Percentiles rank a stretch among this genome's conserved stretches.
These are phyloP conservation scores for Talaromyces sp. DNA, from an alignment of 2,329 filamentous ascomycete genomes.

Conservation along the genomic window DNA sequence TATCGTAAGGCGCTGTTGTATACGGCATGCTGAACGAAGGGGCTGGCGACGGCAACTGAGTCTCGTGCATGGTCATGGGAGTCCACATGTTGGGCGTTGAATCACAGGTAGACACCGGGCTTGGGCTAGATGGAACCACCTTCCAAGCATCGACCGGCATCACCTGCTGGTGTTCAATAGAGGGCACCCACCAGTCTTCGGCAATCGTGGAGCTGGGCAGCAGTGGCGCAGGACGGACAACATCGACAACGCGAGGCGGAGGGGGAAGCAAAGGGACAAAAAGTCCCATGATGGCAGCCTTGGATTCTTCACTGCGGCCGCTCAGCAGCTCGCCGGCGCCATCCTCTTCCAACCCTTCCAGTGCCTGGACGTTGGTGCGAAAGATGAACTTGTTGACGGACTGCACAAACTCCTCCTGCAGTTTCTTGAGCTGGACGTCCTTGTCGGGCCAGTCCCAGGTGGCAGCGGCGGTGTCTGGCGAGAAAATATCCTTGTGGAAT, in stretches of 20 bases:
- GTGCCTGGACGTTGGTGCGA: slow-evolving; percentile 77
- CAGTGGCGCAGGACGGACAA: slow-evolving; percentile 79
- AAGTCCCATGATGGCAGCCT: slow-evolving; percentile 75
- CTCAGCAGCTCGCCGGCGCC: slow-evolving; percentile 89
- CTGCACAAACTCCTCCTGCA: slow-evolving; percentile 95
- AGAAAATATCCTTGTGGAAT: slow-evolving; percentile 95
- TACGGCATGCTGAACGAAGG: slow-evolving; percentile 76
- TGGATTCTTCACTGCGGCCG: slow-evolving; percentile 90
- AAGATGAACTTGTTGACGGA: slow-evolving; percentile 97
- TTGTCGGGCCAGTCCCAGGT: slow-evolving; percentile 97
- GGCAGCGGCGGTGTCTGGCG: slow-evolving; percentile 78
- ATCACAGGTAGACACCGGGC: slow-evolving; percentile 66
- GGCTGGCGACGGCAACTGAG: slow-evolving; percentile 71
- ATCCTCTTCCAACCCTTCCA: slow-evolving; percentile 95
- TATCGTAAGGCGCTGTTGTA: slow-evolving; percentile 61
- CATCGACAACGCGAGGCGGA: slow-evolving; percentile 79
- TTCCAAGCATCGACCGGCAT: slow-evolving; percentile 78
- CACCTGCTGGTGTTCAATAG: slow-evolving; percentile 57
- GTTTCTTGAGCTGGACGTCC: slow-evolving; percentile 91
- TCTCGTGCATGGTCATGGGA: slow-evolving; percentile 68
- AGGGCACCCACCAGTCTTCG: slow-evolving; percentile 76
- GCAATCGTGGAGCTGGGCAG: slow-evolving; percentile 75
- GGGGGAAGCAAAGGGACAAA: slow-evolving; percentile 82
- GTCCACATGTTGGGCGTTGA: slow-evolving; percentile 72
- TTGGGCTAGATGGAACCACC: slow-evolving; percentile 83